Base-by-base conservation (phyloP, 139 green algal species). In the Asterochloris erici region DNA sequence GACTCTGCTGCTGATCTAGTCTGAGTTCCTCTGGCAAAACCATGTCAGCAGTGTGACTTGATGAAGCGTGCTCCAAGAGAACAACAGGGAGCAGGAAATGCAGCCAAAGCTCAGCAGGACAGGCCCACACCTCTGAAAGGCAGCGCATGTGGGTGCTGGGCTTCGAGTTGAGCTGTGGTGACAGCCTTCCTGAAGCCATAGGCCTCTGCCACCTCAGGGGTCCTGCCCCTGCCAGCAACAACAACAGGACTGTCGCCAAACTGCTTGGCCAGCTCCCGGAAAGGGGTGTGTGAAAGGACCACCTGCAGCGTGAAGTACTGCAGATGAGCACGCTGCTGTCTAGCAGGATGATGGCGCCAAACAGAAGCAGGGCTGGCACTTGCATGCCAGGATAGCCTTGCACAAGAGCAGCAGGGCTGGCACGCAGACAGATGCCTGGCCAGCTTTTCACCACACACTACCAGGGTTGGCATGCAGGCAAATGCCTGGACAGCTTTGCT, bases 271-370 rank as follows among this genome's bases (percentile, higher is more conserved):
- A 97, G 87, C 23, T 83, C 62, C 19, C 79, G 81, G 84, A 96
- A 93, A 38, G 94, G 94, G 0, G 91, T 95, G 87, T 97, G 94
- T 11, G 88, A 89, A 26, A 96, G 85, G 63, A 97, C 88, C 12
- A 97, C 91, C 90, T 97, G 91, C 66, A 69, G 63, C 0, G 6
- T 54, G 38, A 54, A 54, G 38, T 6, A n/a, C 6, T 54, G 38
- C 38, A 54, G 38, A 6, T 54, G 38, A 54, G 38, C 38, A 6
- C 38, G 38, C 38, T 54, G 38, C 38, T 54, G 4, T 54, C 6
- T 54, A 6, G 38, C 38, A 54, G 38, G 38, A 54, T 54, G 38
- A 54, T 54, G 38, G 38, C 38, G 38, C 38, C 4, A 54, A 54
- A 54, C 38, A 54, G 38, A 54, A 54, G 38, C 38, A 54, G 38